Percentiles rank a stretch among this genome's conserved stretches.
phyloP scores from a whole-genome alignment of 2,329 filamentous ascomycete species.

The Diplodia intermedia region DNA sequence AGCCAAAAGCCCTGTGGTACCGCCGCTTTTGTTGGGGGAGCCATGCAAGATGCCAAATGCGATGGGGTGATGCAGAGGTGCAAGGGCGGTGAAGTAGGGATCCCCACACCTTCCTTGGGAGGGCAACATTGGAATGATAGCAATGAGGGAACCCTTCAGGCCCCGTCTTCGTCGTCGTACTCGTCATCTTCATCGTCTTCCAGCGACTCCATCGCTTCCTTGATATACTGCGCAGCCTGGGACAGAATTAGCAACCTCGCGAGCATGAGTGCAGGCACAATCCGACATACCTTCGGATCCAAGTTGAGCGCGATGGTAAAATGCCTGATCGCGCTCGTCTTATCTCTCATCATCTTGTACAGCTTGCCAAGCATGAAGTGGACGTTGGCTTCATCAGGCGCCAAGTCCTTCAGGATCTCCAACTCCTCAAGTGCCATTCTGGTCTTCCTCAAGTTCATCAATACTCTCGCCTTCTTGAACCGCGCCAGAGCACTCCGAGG shows the following conservation, averaged over 20 bases:
- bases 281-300: constrained; percentile 80
- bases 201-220: constrained; percentile 92
- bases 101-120: neutral
- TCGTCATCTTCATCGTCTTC: constrained; percentile 76
- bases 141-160: constrained; percentile 14
- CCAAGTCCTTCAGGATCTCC: constrained; percentile 85
- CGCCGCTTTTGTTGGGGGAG: constrained; percentile 10
- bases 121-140: neutral
- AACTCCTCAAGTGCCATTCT: constrained; percentile 81
- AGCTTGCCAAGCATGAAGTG: constrained; percentile 90
- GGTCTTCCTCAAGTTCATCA: constrained; percentile 76
- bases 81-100: constrained; percentile 3
- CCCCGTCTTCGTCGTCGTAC: constrained; percentile 42
- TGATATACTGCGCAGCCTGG: constrained; percentile 92
- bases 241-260: constrained; percentile 33
- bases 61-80: constrained; percentile 12
- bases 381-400: constrained; percentile 93
- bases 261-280: neutral
- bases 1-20: constrained; percentile 4
- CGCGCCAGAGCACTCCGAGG: constrained; percentile 82
- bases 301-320: constrained; percentile 95
- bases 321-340: constrained; percentile 82
- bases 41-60: constrained; percentile 10
- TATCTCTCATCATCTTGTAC: constrained; percentile 65
- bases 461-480: constrained; percentile 89